These are phyloP conservation scores for Microcera coccophila DNA, from an alignment of 2,329 filamentous ascomycete species.

Conservation along the genomic window DNA sequence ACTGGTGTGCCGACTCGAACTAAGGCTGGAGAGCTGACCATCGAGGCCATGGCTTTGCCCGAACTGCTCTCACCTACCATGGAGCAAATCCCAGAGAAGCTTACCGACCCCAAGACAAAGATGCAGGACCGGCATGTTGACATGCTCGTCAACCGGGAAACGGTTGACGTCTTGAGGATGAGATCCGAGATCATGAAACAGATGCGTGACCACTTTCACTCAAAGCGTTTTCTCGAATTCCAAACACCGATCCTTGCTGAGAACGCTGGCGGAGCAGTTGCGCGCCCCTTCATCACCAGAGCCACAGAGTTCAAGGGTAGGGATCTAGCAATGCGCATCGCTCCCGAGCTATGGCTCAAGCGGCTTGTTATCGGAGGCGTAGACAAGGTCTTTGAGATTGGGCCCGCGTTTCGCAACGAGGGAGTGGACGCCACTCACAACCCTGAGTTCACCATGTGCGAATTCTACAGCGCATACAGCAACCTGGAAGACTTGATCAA, in stretches of 20 bases:
- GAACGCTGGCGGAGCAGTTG: conserved; percentile 80
- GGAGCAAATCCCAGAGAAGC: conserved; percentile 68
- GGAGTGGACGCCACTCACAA: conserved; percentile 89
- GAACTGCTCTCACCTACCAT: conserved; percentile 71
- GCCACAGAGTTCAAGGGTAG: conserved; percentile 72
- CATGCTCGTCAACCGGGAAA: conserved; percentile 69
- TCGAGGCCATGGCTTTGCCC: conserved; percentile 66
- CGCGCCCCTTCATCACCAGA: conserved; percentile 77
- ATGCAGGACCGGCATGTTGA: conserved; percentile 80
- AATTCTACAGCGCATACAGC: conserved; percentile 88
- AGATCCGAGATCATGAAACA: conserved; percentile 70
- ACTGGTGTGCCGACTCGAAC: conserved; percentile 68
- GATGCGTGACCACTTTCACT: conserved; percentile 69
- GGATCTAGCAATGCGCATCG: conserved; percentile 75
- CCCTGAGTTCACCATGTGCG: conserved; percentile 94
- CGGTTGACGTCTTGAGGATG: conserved; percentile 66
- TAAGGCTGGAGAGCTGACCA: conserved; percentile 68
- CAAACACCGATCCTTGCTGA: conserved; percentile 84
- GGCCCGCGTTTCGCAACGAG: conserved; percentile 89
- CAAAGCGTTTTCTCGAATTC: conserved; percentile 75
- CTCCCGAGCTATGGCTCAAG: conserved; percentile 94
- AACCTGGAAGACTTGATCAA: conserved; percentile 70
- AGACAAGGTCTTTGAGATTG: conserved; percentile 88
- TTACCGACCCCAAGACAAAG: conserved; percentile 68
- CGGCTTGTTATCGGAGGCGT: conserved; percentile 84